Percentiles rank a stretch among this genome's conserved stretches.
phyloP scores from a whole-genome alignment of 768 basidiomycete genomes.

The Kwoniella sp. region DNA sequence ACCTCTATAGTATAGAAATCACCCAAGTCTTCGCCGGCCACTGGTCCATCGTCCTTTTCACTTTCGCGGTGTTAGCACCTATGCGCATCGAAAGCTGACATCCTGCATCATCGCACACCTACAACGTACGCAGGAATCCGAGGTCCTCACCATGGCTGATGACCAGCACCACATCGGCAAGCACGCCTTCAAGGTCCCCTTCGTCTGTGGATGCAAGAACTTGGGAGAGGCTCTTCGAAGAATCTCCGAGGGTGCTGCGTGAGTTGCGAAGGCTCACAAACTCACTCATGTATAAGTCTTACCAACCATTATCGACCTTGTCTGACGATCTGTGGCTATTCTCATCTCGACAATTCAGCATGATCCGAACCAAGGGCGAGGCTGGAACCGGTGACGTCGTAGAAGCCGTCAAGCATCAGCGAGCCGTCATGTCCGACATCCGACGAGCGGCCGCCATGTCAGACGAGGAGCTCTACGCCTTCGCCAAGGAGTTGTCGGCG shows the following conservation, averaged over 20 bases:
- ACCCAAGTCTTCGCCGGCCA: too few relatives aligned
- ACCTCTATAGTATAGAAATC: too few relatives aligned
- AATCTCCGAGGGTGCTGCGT: constrained; percentile 92
- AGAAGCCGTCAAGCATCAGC: constrained; percentile 84
- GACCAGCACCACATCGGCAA: constrained; percentile 97
- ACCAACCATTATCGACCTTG: not conserved
- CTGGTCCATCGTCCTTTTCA: not conserved
- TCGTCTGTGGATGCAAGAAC: constrained; percentile 93
- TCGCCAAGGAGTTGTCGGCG: constrained; percentile 73
- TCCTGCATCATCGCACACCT: not conserved
- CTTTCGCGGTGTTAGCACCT: not conserved
- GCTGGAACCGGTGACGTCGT: constrained; percentile 61
- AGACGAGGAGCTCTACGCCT: constrained; percentile 91
- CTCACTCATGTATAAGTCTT: not conserved
- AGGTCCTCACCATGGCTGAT: constrained; percentile 91
- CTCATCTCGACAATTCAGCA: constrained; percentile 49
- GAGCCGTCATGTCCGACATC: constrained; percentile 81
- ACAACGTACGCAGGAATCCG: constrained; percentile 50
- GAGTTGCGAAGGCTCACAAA: too few relatives aligned
- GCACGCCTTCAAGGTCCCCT: constrained; percentile 85
- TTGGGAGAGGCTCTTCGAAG: constrained; percentile 94
- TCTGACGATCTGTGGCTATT: not conserved
- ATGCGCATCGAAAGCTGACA: not conserved
- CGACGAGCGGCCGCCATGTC: constrained; percentile 81
- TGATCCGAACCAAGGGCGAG: constrained; percentile 91